phyloP scores from a whole-genome alignment of 176 grass and related monocot species.

The Phragmites australis region DNA sequence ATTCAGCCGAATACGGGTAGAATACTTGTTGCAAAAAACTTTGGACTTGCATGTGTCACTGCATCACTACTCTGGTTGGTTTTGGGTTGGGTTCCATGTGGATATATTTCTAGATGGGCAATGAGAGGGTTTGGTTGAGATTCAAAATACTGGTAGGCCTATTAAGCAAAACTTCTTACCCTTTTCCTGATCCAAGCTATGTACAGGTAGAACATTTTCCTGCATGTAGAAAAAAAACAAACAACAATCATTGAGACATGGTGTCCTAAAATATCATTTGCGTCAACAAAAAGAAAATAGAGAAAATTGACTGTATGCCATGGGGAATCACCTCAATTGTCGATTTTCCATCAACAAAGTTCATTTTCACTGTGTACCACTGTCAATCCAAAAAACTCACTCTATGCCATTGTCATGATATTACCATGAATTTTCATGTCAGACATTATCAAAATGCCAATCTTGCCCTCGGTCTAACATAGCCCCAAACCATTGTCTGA shows the following conservation, averaged over 20 bases:
- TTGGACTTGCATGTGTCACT: neutral
- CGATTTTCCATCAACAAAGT: too few species aligned
- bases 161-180: conserved; percentile 46
- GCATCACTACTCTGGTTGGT: neutral
- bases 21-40: neutral
- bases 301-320: too few species aligned
- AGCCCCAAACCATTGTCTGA: too few species aligned
- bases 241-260: conserved; percentile 39
- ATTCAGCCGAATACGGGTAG: neutral
- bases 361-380: too few species aligned
- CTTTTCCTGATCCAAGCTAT: conserved; percentile 58
- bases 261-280: conserved; percentile 19
- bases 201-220: conserved; percentile 47
- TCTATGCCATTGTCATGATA: too few species aligned
- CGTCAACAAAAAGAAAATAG: conserved; percentile 3
- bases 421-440: too few species aligned
- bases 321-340: too few species aligned
- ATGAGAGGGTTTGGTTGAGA: conserved; percentile 1
- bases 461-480: too few species aligned
- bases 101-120: neutral
- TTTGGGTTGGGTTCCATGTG: conserved; percentile 8
- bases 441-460: too few species aligned
- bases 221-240: conserved; percentile 44
- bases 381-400: too few species aligned
- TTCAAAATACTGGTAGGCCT: conserved; percentile 4